Conservation (phyloP, 1,284 basidiomycete genomes). For the Bjerkandera adusta region DNA sequence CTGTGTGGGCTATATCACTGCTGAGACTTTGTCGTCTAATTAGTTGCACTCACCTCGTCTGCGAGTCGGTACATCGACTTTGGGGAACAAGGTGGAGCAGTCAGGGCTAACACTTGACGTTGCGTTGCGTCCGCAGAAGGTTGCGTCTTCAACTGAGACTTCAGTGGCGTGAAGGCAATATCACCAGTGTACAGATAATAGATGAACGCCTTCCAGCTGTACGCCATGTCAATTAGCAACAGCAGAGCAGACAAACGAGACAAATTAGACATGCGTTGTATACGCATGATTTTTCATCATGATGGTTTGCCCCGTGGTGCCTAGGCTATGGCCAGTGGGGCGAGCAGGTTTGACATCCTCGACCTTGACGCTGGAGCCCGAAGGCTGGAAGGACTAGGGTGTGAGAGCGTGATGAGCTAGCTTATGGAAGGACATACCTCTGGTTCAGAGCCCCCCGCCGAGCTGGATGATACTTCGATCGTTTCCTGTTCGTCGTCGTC, state of each 20-base stretch:
- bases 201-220: slow-evolving; percentile 22
- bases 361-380: neutral
- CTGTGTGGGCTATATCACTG: slow-evolving; percentile 9
- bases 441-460: neutral
- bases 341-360: neutral
- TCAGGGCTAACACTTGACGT: slow-evolving; percentile 2
- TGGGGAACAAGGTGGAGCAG: slow-evolving; percentile 10
- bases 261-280: slow-evolving; percentile 17
- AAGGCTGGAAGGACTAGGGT: neutral
- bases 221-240: neutral
- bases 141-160: slow-evolving; percentile 10
- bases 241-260: neutral
- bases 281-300: slow-evolving; percentile 21
- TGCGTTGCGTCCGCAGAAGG: neutral
- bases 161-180: slow-evolving; percentile 22
- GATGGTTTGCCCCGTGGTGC: slow-evolving; percentile 9
- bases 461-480: neutral
- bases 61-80: slow-evolving; percentile 19
- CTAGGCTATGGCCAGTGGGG: neutral
- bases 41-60: slow-evolving; percentile 8
- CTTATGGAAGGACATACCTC: neutral
- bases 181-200: slow-evolving; percentile 21
- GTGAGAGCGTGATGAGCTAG: neutral
- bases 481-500: slow-evolving; percentile 4
- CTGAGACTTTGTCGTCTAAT: neutral